Percentiles rank a stretch among this genome's conserved stretches.
These are phyloP conservation scores for Leucocoprinus sp. DNA, from an alignment of 768 basidiomycete species.

Conservation along the genomic window DNA sequence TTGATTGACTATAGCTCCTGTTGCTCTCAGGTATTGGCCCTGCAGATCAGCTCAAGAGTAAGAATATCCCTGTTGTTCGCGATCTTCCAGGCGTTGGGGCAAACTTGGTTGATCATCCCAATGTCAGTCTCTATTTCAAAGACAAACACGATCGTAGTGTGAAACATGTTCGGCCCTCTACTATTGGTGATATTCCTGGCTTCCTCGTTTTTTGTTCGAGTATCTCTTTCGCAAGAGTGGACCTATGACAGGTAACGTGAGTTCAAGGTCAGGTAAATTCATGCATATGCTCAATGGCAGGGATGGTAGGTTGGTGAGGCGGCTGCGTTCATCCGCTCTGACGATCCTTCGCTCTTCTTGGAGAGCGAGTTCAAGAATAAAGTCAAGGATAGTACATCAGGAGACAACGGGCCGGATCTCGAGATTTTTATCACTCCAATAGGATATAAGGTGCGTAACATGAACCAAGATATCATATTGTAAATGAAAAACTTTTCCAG, in stretches of 20 bases:
- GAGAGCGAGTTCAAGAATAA: slow-evolving; percentile 21
- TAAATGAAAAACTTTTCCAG: slow-evolving; percentile 13
- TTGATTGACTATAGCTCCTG: slow-evolving; percentile 36
- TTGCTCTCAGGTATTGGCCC: slow-evolving; percentile 77
- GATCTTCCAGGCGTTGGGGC: slow-evolving; percentile 71
- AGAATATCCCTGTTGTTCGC: slow-evolving; percentile 46
- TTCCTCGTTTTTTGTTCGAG: slow-evolving; percentile 26
- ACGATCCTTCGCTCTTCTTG: slow-evolving; percentile 39
- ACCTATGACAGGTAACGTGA: slow-evolving; percentile 46
- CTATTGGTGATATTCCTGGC: slow-evolving; percentile 20
- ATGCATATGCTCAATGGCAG: not conserved
- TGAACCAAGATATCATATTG: not conserved
- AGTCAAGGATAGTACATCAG: slow-evolving; percentile 31
- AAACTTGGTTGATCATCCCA: slow-evolving; percentile 63
- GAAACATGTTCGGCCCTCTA: slow-evolving; percentile 28
- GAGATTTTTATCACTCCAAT: slow-evolving; percentile 33
- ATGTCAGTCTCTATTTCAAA: slow-evolving; percentile 42
- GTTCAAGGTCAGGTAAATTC: slow-evolving; percentile 12
- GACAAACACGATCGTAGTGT: slow-evolving; percentile 40
- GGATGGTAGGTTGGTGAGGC: slow-evolving; percentile 33
- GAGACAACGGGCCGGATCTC: slow-evolving; percentile 31
- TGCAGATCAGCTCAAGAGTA: slow-evolving; percentile 39
- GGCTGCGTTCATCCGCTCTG: slow-evolving; percentile 45
- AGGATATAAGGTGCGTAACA: slow-evolving; percentile 26
- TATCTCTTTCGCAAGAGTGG: slow-evolving; percentile 42